Conservation (phyloP, 2,329 filamentous ascomycete genomes). For the Podosphaera fusca region DNA sequence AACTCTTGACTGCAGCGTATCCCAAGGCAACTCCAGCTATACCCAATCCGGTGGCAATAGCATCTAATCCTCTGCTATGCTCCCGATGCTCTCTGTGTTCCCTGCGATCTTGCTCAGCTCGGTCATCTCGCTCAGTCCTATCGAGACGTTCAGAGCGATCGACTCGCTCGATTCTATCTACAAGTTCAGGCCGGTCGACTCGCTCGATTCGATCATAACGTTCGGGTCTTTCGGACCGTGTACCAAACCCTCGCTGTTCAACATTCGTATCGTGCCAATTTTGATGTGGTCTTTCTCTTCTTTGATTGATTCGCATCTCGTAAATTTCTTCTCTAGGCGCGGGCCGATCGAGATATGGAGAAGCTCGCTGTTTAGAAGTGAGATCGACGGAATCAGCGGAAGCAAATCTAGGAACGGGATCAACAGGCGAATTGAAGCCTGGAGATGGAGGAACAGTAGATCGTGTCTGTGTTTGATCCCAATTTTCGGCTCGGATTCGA, state of each 20-base stretch:
- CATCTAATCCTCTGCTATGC: slow-evolving; percentile 11
- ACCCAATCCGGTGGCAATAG: slow-evolving; percentile 13
- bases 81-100: slow-evolving; percentile 6
- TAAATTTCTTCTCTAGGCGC: slow-evolving; percentile 13
- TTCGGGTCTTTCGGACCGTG: slow-evolving; percentile 6
- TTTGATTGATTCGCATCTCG: slow-evolving; percentile 13
- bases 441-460: slow-evolving; percentile 20
- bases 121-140: slow-evolving; percentile 6
- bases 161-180: neutral
- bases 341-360: slow-evolving; percentile 13
- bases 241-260: slow-evolving; percentile 12
- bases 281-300: slow-evolving; percentile 8
- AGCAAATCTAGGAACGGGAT: slow-evolving; percentile 7
- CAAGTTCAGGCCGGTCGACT: slow-evolving; percentile 1
- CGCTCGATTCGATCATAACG: slow-evolving; percentile 6
- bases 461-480: slow-evolving; percentile 24
- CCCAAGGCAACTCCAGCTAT: slow-evolving; percentile 15
- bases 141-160: slow-evolving; percentile 3
- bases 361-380: slow-evolving; percentile 3
- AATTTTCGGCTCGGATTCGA: slow-evolving; percentile 28
- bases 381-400: slow-evolving; percentile 9
- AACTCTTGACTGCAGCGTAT: slow-evolving; percentile 13
- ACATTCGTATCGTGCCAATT: slow-evolving; percentile 13
- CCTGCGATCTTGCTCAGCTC: neutral
- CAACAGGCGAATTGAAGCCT: neutral